A percentile compares a stretch with the other conserved stretches of the same genome.
Conservation (phyloP, 163 green algal genomes). For the Scenedesmus sp. region DNA sequence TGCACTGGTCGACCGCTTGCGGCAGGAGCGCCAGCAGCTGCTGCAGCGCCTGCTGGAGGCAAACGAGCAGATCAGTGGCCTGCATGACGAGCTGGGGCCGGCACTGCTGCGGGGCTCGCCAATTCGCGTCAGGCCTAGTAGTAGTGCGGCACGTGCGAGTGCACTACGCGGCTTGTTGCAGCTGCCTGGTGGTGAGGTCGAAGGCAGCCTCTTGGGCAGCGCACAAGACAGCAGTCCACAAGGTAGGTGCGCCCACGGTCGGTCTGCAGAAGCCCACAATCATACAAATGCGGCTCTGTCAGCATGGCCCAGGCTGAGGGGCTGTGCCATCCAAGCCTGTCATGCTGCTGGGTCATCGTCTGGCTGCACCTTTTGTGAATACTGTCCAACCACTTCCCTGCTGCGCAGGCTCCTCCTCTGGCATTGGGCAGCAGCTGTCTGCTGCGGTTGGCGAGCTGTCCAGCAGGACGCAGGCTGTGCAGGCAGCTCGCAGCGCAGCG, state of each 20-base stretch:
- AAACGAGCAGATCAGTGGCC: constrained; percentile 26
- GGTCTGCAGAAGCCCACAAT: no score
- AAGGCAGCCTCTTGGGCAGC: not conserved
- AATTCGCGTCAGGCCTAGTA: not conserved
- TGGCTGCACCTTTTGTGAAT: not conserved
- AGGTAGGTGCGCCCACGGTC: not conserved
- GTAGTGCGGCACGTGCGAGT: not conserved
- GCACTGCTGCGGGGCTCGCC: constrained; percentile 35
- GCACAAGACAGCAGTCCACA: not conserved
- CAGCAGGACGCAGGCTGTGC: constrained; percentile 3
- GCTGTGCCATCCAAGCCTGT: no score
- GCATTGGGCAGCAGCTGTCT: constrained; percentile 9
- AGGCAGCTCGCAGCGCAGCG: not conserved
- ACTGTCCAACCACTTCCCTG: not conserved
- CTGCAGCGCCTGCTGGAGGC: constrained; percentile 30
- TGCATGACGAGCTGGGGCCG: constrained; percentile 48
- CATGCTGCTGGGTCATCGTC: not conserved
- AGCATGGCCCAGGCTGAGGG: no score
- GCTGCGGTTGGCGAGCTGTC: not conserved
- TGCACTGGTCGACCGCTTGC: not conserved
- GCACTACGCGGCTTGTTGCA: not conserved
- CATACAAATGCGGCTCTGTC: no score
- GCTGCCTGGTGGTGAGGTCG: not conserved
- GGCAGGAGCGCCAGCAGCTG: constrained; percentile 28
- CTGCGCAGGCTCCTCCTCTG: not conserved